Conservation (phyloP, 2,329 filamentous ascomycete species). For the Cladosporium sp. region DNA sequence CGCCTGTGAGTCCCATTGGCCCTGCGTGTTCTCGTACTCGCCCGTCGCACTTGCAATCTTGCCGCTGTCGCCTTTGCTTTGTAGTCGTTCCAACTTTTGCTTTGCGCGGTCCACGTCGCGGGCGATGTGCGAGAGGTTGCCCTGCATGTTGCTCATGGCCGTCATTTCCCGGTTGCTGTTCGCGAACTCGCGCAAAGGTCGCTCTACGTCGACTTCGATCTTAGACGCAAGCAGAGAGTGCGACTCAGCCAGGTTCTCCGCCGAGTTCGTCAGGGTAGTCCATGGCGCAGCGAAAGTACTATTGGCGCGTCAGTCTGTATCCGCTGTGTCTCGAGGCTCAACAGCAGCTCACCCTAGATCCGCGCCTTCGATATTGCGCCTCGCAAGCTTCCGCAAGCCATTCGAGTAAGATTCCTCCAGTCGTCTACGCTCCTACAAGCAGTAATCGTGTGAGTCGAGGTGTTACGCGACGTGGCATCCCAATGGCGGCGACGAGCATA, state of each 20-base stretch:
- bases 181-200: conserved; percentile 75
- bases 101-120: conserved; percentile 83
- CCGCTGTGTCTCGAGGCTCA: neutral
- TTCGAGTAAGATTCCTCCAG: conserved; percentile 88
- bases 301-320: conserved; percentile 29
- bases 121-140: conserved; percentile 77
- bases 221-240: conserved; percentile 78
- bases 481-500: conserved; percentile 47
- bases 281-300: conserved; percentile 91
- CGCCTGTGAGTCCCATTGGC: conserved; percentile 91
- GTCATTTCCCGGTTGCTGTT: conserved; percentile 73
- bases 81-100: conserved; percentile 82
- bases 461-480: conserved; percentile 6
- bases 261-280: conserved; percentile 80
- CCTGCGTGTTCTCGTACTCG: conserved; percentile 73
- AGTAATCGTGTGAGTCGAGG: conserved; percentile 9
- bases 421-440: conserved; percentile 79
- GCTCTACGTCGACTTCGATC: conserved; percentile 87
- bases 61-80: conserved; percentile 73
- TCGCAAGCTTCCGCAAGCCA: conserved; percentile 77
- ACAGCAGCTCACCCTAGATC: conserved; percentile 77
- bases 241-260: conserved; percentile 78
- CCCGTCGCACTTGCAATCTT: conserved; percentile 75
- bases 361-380: conserved; percentile 58
- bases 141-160: conserved; percentile 77